These are phyloP conservation scores for Phytophthora hibernalis DNA, from an alignment of 352 stramenopile species.

Conservation along the genomic window DNA sequence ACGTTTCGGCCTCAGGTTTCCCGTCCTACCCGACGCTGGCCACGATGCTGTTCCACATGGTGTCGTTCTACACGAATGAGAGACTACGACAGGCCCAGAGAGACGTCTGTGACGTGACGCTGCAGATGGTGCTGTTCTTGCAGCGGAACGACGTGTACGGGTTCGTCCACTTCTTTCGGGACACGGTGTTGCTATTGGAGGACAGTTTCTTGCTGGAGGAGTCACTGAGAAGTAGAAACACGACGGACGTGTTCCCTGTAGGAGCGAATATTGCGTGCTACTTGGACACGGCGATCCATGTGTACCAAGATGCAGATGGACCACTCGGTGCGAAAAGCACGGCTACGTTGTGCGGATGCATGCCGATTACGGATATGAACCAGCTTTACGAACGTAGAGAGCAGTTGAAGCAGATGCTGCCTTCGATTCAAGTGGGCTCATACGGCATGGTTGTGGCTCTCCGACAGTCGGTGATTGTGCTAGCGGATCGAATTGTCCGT, in stretches of 20 bases:
- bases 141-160: constrained; percentile 59
- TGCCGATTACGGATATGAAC: constrained; percentile 36
- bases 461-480: constrained; percentile 39
- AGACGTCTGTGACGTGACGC: constrained; percentile 54
- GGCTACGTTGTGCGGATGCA: constrained; percentile 55
- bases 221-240: constrained; percentile 41
- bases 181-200: constrained; percentile 59
- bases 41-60: constrained; percentile 79
- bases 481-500: constrained; percentile 42
- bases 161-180: constrained; percentile 73
- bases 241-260: constrained; percentile 22
- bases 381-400: constrained; percentile 44
- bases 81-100: constrained; percentile 44
- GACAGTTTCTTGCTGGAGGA: constrained; percentile 69
- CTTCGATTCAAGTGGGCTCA: constrained; percentile 52
- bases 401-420: constrained; percentile 60
- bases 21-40: constrained; percentile 57
- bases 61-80: constrained; percentile 70
- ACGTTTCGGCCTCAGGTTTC: constrained; percentile 27
- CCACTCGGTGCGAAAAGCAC: constrained; percentile 45
- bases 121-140: constrained; percentile 66
- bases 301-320: constrained; percentile 69
- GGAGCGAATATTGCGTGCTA: constrained; percentile 53
- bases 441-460: constrained; percentile 45
- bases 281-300: constrained; percentile 65